Base-by-base conservation (phyloP, 2,329 filamentous ascomycete genomes). In the Fusarium luffae region DNA sequence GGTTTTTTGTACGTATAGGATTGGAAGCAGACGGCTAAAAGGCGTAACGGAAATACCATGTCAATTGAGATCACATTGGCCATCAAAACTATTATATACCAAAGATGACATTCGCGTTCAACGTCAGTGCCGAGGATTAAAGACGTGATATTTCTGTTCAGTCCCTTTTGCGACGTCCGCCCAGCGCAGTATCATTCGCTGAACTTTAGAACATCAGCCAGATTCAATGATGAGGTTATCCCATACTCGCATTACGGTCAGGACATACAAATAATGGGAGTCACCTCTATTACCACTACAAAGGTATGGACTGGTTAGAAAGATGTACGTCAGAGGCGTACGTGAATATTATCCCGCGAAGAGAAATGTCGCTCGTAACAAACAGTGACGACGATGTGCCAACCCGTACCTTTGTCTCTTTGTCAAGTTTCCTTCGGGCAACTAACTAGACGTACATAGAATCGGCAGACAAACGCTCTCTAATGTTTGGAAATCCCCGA, bases 1-100 rank as follows among this genome's bases (percentile, higher is more conserved):
- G 69, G 62, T 67, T 74, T 51, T 74, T 74, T 75, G 66, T 69
- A 71, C 65, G 72, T 72, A 74, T 64, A 72, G 70, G 69, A 66
- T 71, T 59, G 63, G 72, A 62, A 74, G 70, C 52, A 55, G 49
- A 56, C 37, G 50, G 52, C 56, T 41, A 50, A 63, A 63, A 64
- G 66, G 68, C 63, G 70, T 51, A 66, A 50, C 44, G 62, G 69
- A 63, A 58, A 74, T 69, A 71, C 71, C 71, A 69, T 46, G 66
- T 63, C 68, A 46, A 60, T 64, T 68, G 46, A 61, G 37, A 63
- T 47, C 49, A 51, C 49, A 56, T 71, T 63, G 60, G 67, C 55
- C 47, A 66, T 48, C 49, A 59, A 46, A 21, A 55, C 18, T n/a
- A 37, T n/a, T n/a, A n/a, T 37, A 37, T 37, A 37, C 34, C 10